These are phyloP conservation scores for Rhizophlyctis rosea DNA, from an alignment of 192 early-diverging fungal species.

Conservation along the genomic window DNA sequence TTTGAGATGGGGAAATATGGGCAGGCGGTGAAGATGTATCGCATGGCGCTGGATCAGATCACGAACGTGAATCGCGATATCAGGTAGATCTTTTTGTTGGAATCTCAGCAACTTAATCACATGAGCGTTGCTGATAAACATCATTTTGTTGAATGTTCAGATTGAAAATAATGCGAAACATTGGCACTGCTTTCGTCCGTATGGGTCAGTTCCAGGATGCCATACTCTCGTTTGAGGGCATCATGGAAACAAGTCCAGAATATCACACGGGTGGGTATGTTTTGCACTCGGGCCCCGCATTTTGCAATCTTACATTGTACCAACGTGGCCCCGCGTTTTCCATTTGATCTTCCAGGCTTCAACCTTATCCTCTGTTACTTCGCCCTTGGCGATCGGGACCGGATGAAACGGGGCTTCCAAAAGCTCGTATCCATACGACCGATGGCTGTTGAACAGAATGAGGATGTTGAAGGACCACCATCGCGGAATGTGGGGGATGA, in stretches of 20 bases:
- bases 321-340: no score
- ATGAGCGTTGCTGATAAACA: slow-evolving; percentile 4
- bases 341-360: slow-evolving; percentile 34
- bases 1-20: slow-evolving; percentile 58
- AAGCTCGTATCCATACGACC: slow-evolving; percentile 45
- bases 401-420: slow-evolving; percentile 53
- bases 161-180: slow-evolving; percentile 60
- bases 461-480: slow-evolving; percentile 31
- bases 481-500: slow-evolving; percentile 28
- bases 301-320: slow-evolving; percentile 8
- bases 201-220: slow-evolving; percentile 61
- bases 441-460: slow-evolving; percentile 43
- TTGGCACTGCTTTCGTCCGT: slow-evolving; percentile 54
- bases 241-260: slow-evolving; percentile 57
- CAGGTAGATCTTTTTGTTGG: slow-evolving; percentile 26
- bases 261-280: slow-evolving; percentile 41
- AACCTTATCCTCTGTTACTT: slow-evolving; percentile 62
- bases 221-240: slow-evolving; percentile 57
- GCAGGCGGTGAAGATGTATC: slow-evolving; percentile 63
- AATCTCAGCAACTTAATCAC: slow-evolving; percentile 9
- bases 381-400: slow-evolving; percentile 57
- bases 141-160: slow-evolving; percentile 12
- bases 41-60: slow-evolving; percentile 64
- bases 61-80: slow-evolving; percentile 55
- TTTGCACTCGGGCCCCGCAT: no score